Base-by-base conservation (phyloP, 257 asterid genomes). In the Paulownia fortunei region DNA sequence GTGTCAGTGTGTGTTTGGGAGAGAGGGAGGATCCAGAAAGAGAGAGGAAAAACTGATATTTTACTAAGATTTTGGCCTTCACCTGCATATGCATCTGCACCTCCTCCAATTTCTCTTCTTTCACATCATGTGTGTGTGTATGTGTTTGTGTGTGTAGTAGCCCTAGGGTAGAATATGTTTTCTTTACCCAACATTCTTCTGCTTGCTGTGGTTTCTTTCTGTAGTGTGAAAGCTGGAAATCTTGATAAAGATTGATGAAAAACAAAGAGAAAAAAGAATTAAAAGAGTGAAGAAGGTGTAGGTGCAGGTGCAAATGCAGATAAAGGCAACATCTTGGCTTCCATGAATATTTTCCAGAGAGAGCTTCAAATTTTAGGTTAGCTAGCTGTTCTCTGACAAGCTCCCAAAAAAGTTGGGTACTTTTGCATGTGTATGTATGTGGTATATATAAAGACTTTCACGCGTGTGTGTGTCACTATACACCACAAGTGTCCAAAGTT, bases 261-360 rank as follows among this genome's bases (percentile, higher is more conserved):
- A 6, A 19, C 30, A 49, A 7, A 44, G 11, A 32, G 13, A 8
- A 8, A 10, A 41, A 64, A 36, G 60, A 23, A 19, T 9, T 8
- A 11, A 12, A 27, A 30, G 49, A 36, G 5, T 5, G 63, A 66
- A 83, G 79, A 60, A 83, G 87, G 71, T 76, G 82, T 19, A 85
- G 89, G 89, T 86, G 88, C 90, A 86, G 90, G 90, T 86, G 90
- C 82, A 86, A 83, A 83, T 86, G 90, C 90, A 84, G 88, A 78
- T 39, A 76, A 84, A 84, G 76, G 82, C 71, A 16, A 62, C 87
- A 81, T 81, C 85, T 79, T 81, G 86, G 79, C 49, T 11, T 24
- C 19, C 0, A 1, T 0, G 2, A 11, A 2, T 8, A 5, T 12
- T 4, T 39, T 39, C 8, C 19, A 36, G 23, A 47, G 24, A 46